Evolutionary conservation across 108 stramenopile genomes (phyloP).

Genomic region (Nitzschia sp.): DNA sequence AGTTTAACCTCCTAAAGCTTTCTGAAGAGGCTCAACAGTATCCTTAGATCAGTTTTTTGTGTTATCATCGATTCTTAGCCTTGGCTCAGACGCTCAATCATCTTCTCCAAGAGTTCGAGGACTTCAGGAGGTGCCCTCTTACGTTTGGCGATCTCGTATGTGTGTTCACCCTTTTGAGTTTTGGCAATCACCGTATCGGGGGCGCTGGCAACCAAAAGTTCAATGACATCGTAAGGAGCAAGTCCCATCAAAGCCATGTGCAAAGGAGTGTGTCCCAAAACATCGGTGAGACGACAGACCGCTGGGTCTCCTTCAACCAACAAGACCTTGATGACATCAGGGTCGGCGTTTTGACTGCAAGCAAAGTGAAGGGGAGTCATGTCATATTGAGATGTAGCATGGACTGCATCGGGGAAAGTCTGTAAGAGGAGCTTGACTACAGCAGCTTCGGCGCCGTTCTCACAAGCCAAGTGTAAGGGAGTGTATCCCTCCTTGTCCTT

Average conservation of each 20-base stretch:
- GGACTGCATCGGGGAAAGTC: conserved; percentile 26
- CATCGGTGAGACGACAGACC: conserved; percentile 31
- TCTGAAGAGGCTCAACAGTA: too few species aligned
- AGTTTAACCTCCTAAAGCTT: too few species aligned
- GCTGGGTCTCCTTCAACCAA: conserved; percentile 32
- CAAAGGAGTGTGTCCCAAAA: conserved; percentile 42
- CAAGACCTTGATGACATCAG: conserved; percentile 34
- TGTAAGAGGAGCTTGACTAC: conserved; percentile 35
- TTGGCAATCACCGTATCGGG: conserved; percentile 33
- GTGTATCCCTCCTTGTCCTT: conserved; percentile 49
- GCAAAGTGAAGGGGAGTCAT: conserved; percentile 46
- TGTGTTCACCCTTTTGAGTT: conserved; percentile 36
- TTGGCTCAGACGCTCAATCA: conserved; percentile 30
- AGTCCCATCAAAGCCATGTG: conserved; percentile 44
- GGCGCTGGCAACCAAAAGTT: conserved; percentile 34
- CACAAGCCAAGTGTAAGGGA: conserved; percentile 49
- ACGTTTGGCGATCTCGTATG: conserved; percentile 42
- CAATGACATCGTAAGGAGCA: conserved; percentile 37
- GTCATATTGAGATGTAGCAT: conserved; percentile 26
- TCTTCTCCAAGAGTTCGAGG: conserved; percentile 35
- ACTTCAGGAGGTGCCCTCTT: conserved; percentile 29
- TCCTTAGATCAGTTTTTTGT: background rate
- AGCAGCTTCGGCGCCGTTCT: conserved; percentile 32
- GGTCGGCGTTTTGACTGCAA: conserved; percentile 25
- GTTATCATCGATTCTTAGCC: background rate